Evolutionary conservation across 148 eudicot genomes (phyloP).

Genomic region (Diospyros kaki): DNA sequence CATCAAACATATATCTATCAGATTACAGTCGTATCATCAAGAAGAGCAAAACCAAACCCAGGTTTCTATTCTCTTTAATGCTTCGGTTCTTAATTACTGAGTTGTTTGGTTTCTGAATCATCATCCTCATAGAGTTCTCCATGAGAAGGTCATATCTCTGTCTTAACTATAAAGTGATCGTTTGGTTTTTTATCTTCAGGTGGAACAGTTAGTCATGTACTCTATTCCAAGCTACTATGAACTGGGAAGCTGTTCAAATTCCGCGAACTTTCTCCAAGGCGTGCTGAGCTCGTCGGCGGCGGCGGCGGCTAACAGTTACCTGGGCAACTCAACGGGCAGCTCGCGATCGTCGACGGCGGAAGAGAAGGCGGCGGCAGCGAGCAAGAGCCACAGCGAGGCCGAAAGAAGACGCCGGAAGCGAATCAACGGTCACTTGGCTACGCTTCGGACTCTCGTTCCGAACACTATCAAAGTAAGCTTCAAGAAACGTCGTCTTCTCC

Average conservation of each 20-base stretch:
- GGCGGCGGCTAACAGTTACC: neutral
- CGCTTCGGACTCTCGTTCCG: constrained; percentile 74
- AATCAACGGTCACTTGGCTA: constrained; percentile 73
- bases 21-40: too few relatives aligned
- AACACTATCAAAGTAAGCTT: constrained; percentile 63
- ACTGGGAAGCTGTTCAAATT: constrained; percentile 29
- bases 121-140: too few relatives aligned
- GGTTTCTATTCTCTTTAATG: too few relatives aligned
- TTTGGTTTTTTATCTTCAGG: neutral
- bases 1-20: too few relatives aligned
- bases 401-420: constrained; percentile 77
- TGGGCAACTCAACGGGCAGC: neutral
- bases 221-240: constrained; percentile 36
- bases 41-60: too few relatives aligned
- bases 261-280: constrained; percentile 21
- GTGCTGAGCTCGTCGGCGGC: constrained; percentile 13
- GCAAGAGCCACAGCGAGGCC: constrained; percentile 80
- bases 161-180: neutral
- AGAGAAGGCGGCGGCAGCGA: constrained; percentile 57
- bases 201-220: neutral
- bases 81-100: too few relatives aligned
- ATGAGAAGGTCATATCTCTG: too few relatives aligned
- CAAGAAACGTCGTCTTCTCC: neutral
- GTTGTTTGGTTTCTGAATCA: too few relatives aligned
- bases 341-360: constrained; percentile 31